Conservation (phyloP, 2,329 filamentous ascomycete genomes). For the Fusarium odoratissimum region DNA sequence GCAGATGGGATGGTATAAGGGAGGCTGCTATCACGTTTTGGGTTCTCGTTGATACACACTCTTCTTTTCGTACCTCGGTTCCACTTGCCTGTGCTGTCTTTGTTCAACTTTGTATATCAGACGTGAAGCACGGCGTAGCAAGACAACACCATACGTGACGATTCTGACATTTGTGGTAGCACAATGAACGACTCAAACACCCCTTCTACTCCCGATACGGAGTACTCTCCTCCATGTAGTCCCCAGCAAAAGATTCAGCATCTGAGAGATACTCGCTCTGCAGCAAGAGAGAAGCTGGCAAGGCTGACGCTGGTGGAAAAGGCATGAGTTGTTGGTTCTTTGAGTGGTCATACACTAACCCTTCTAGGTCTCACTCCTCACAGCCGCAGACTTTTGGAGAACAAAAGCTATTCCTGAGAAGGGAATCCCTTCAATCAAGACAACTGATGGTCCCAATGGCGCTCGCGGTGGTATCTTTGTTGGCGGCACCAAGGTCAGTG, state of each 20-base stretch:
- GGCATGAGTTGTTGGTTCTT: conserved; percentile 47
- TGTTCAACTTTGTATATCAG: conserved; percentile 2
- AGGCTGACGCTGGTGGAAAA: conserved; percentile 69
- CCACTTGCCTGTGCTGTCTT: conserved; percentile 2
- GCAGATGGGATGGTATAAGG: conserved; percentile 17
- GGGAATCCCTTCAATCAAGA: conserved; percentile 72
- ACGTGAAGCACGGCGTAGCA: background rate
- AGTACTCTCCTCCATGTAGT: conserved; percentile 60
- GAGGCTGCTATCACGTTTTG: background rate
- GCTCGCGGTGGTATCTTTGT: conserved; percentile 76
- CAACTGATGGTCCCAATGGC: conserved; percentile 77
- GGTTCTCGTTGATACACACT: background rate
- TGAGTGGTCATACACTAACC: background rate
- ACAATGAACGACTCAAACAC: conserved; percentile 42
- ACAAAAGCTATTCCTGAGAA: conserved; percentile 72
- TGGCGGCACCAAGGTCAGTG: conserved; percentile 69
- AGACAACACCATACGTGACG: background rate
- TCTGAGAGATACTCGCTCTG: conserved; percentile 54
- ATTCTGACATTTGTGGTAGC: background rate
- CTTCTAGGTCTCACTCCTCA: conserved; percentile 66
- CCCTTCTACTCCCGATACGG: conserved; percentile 61
- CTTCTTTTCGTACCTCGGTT: conserved; percentile 4
- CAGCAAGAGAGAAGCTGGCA: conserved; percentile 62
- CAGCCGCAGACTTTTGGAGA: conserved; percentile 76
- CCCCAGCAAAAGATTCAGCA: conserved; percentile 52